Evolutionary conservation across 768 basidiomycete species (phyloP).

Genomic region (Candolleomyces eurysporus): DNA sequence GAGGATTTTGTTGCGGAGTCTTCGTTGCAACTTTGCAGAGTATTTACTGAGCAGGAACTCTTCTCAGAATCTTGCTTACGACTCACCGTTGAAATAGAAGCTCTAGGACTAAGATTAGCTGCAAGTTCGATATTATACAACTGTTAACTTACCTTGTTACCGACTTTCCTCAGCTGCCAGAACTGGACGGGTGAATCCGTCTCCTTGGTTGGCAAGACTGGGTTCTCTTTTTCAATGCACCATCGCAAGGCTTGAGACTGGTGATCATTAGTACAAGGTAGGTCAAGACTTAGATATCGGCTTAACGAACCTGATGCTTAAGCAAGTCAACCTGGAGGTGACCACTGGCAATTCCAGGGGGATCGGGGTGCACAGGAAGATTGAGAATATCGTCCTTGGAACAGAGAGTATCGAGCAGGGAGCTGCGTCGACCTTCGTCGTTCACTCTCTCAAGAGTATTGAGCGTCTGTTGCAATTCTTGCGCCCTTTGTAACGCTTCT

Average conservation of each 20-base stretch:
- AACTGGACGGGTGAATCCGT: constrained; percentile 82
- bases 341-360: constrained; percentile 68
- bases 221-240: constrained; percentile 82
- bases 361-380: constrained; percentile 67
- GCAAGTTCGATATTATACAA: neutral
- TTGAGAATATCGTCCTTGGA: constrained; percentile 67
- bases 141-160: constrained; percentile 44
- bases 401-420: constrained; percentile 68
- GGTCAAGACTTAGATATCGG: neutral
- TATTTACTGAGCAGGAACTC: neutral
- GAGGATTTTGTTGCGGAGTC: constrained; percentile 64
- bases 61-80: neutral
- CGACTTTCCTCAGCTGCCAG: constrained; percentile 70
- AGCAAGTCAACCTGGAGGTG: constrained; percentile 71
- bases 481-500: constrained; percentile 57
- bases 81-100: constrained; percentile 70
- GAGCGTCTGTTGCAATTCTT: constrained; percentile 65
- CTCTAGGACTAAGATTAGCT: constrained; percentile 26
- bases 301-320: constrained; percentile 67
- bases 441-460: constrained; percentile 71
- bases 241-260: constrained; percentile 84
- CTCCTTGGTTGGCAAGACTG: constrained; percentile 63
- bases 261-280: neutral
- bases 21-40: constrained; percentile 67
- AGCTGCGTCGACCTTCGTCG: constrained; percentile 69